Evolutionary conservation across 1,284 basidiomycete species (phyloP), one percentile per base, ranked within the genome.

Genomic region (Papiliotrema laurentii): DNA sequence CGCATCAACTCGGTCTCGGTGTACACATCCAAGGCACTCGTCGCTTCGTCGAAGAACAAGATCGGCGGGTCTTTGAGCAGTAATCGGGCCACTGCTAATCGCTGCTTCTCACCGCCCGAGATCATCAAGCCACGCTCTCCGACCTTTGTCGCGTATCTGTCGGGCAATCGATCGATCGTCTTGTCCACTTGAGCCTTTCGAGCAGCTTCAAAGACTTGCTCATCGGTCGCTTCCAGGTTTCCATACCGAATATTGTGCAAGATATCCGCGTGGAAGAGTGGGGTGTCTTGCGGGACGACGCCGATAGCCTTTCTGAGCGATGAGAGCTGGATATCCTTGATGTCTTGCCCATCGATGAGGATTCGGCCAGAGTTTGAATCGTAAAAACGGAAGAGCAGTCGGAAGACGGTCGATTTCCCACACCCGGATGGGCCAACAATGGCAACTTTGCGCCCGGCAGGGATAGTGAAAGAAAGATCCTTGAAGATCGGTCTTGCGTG

Each of bases 31-130:
- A 98, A 74, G 0, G 94, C 91, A 0, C 91, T 96, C 0, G 96
- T 98, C 83, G 96, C 94, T 75, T 98, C 94, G 66, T 98, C 94
- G 64, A 98, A 97, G 77, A 98, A 97, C 63, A 97, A 68, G 63
- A 97, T 96, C 3, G 85, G 84, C 0, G 94, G 90, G 69, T 98
- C 87, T 75, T 97, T 97, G 43, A 98, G 75, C 60, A 98, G 73
- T 37, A 96, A 83, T 16, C 96, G 78, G 5, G 94, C 96, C 13
- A 98, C 89, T 0, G 94, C 96, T 56, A 98, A 72, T 37, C 96
- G 76, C 77, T 98, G 94, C 73, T 98, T 97, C 78, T 98, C 94
- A 0, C 96, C 94, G 0, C 94, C 94, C 14, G 89, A 92, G 49
- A 98, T 91, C 96, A 98, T 97, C 64, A 97, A 72, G 1, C 94